Base-by-base conservation (phyloP, 1,139 yeast genomes). In the Zygoascus sp. region DNA sequence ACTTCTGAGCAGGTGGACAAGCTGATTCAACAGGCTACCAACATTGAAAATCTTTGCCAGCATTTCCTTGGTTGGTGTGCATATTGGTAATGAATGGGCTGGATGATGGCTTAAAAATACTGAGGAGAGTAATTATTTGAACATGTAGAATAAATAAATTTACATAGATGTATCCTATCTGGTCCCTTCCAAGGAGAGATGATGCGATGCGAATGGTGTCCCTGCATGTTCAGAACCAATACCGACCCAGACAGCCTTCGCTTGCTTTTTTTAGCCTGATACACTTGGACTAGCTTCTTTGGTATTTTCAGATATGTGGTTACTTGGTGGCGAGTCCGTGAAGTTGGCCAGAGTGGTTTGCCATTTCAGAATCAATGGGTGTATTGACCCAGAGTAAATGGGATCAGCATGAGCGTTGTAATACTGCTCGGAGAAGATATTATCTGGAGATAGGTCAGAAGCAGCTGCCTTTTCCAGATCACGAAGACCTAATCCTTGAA, bases 11-110 rank as follows among this genome's bases (percentile, higher is more conserved):
- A 94, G 65, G 98, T 94, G 38, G 97, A 92, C 58, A 83, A 83
- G 63, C 72, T 94, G 64, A 92, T 94, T 47, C 95, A 87, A 60
- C 97, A 94, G 63, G 98, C 98, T 1, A 92, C 97, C 0, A 85
- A 95, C 49, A 95, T 92, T 27, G 98, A 94, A 63, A 92, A 92
- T 59, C 70, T 94, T 50, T 92, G 98, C 62, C 96, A 89, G 65
- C 98, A 92, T 65, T 94, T 87, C 62, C 86, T 94, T 53, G 99
- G 99, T 16, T 94, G 99, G 98, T 92, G 98, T 68, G 86, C 97
- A 0, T 92, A 90, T 79, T 92, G 98, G 97, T 90, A 59, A 55
- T 3, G 36, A 13, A 25, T 7, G 16, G 6, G 15, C n/a, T n/a
- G n/a, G n/a, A n/a, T n/a, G n/a, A n/a, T n/a, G n/a, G n/a, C n/a